A percentile compares a stretch with the other conserved stretches of the same genome.
These are phyloP conservation scores for Petunia secreta DNA, from an alignment of 257 asterid species.

Conservation along the genomic window DNA sequence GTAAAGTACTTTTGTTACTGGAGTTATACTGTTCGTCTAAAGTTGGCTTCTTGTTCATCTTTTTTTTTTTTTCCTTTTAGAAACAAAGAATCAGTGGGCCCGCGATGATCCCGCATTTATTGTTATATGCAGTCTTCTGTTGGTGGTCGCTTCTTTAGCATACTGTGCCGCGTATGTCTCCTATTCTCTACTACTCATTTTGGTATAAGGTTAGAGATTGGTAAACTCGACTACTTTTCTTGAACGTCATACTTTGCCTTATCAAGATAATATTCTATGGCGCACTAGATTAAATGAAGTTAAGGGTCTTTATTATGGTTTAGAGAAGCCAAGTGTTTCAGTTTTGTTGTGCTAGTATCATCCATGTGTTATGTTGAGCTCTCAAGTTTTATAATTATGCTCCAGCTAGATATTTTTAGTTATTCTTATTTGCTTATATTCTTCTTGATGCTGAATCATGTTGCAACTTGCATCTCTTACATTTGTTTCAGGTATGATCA, in stretches of 20 bases:
- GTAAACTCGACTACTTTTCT: background rate
- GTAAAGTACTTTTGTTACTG: background rate
- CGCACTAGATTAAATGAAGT: background rate
- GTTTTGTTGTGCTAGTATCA: background rate
- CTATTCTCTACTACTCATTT: constrained; percentile 11
- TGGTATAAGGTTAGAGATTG: constrained; percentile 20
- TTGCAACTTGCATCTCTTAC: constrained; percentile 25
- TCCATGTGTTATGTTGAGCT: background rate
- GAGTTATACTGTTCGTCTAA: constrained; percentile 14
- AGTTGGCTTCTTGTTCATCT: background rate
- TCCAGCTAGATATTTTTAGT: background rate
- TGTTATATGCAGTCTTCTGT: constrained; percentile 87
- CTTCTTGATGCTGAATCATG: constrained; percentile 29
- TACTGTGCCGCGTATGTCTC: constrained; percentile 95
- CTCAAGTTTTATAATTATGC: background rate
- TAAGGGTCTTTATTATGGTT: background rate
- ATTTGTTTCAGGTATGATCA: constrained; percentile 84
- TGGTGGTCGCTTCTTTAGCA: constrained; percentile 72
- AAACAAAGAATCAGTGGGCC: constrained; percentile 99
- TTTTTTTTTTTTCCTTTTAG: constrained; percentile 50
- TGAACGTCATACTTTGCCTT: background rate
- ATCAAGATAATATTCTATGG: constrained; percentile 3
- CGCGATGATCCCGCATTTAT: constrained; percentile 99
- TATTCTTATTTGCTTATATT: background rate
- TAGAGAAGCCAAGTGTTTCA: background rate